These are phyloP conservation scores for Colletotrichum orchidophilum DNA, from an alignment of 2,329 filamentous ascomycete genomes.

Conservation along the genomic window DNA sequence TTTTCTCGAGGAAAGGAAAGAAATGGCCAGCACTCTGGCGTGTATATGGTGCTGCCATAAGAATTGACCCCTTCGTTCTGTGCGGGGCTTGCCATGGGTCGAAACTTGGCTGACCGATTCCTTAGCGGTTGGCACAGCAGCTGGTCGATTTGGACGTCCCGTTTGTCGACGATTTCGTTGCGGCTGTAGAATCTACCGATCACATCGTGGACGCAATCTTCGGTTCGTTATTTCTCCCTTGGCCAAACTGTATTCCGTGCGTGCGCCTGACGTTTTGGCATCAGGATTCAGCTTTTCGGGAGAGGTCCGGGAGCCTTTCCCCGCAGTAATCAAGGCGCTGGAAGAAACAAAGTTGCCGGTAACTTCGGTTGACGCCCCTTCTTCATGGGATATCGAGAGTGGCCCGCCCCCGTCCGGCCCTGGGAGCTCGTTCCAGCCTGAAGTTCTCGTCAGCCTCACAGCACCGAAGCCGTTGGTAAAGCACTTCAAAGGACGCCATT, in stretches of 20 bases:
- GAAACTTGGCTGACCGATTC: slow-evolving; percentile 41
- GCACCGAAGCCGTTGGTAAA: slow-evolving; percentile 91
- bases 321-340: slow-evolving; percentile 79
- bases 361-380: slow-evolving; percentile 90
- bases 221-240: slow-evolving; percentile 58
- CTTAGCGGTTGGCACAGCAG: slow-evolving; percentile 82
- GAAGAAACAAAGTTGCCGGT: slow-evolving; percentile 79
- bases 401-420: slow-evolving; percentile 82
- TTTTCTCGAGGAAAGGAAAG: slow-evolving; percentile 11
- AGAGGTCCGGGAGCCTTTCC: slow-evolving; percentile 92
- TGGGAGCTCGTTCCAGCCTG: slow-evolving; percentile 83
- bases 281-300: slow-evolving; percentile 91
- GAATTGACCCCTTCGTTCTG: not conserved
- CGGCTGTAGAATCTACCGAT: slow-evolving; percentile 73
- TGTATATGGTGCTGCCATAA: slow-evolving; percentile 5
- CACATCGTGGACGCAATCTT: slow-evolving; percentile 95
- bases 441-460: slow-evolving; percentile 85
- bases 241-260: not conserved
- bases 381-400: slow-evolving; percentile 90
- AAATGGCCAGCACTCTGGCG: slow-evolving; percentile 16
- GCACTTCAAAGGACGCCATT: slow-evolving; percentile 88
- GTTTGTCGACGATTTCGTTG: slow-evolving; percentile 82
- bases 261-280: slow-evolving; percentile 28
- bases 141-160: slow-evolving; percentile 84
- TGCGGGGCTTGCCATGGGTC: not conserved